phyloP scores from a whole-genome alignment of 2,329 filamentous ascomycete genomes.

The Laburnicola sp. region DNA sequence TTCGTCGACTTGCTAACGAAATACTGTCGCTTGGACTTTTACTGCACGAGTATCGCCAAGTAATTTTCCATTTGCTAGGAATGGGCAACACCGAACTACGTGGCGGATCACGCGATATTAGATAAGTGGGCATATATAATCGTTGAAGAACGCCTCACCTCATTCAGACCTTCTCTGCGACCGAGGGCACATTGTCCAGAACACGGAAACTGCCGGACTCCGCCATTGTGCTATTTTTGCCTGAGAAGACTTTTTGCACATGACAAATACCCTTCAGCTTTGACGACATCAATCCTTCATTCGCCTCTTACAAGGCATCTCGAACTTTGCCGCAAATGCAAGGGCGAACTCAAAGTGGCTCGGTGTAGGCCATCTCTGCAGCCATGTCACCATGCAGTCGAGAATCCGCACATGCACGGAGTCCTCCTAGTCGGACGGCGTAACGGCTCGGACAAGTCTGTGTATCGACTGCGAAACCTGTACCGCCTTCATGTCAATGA shows the following conservation, averaged over 20 bases:
- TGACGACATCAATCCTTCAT: background rate
- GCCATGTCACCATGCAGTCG: background rate
- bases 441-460: too few species aligned
- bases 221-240: background rate
- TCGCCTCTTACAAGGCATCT: background rate
- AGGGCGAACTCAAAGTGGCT: background rate
- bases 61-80: slow-evolving; percentile 7
- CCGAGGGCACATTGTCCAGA: background rate
- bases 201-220: background rate
- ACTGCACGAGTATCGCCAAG: slow-evolving; percentile 7
- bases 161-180: slow-evolving; percentile 1
- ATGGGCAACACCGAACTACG: background rate
- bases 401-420: background rate
- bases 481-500: too few species aligned
- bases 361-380: background rate
- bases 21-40: slow-evolving; percentile 11
- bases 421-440: background rate
- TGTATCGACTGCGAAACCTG: too few species aligned
- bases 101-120: background rate
- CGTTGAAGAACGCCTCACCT: slow-evolving; percentile 2
- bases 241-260: background rate
- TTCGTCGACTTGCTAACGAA: slow-evolving; percentile 11
- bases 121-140: background rate
- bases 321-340: background rate
- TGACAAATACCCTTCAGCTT: background rate